Evolutionary conservation across 106 monocot genomes (phyloP).

Genomic region (Dendrobium nobile): DNA sequence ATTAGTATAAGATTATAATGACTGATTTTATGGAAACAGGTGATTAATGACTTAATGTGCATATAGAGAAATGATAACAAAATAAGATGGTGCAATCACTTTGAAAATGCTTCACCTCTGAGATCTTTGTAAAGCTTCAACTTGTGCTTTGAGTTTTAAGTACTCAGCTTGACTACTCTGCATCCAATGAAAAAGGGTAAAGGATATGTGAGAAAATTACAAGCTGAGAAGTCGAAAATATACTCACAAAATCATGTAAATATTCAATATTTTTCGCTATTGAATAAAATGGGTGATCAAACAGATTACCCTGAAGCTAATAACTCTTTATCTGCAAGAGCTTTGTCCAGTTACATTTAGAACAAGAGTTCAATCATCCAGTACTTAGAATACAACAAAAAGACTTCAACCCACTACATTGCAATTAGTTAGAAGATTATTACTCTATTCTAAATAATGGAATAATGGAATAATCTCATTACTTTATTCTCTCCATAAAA

Average conservation of each 20-base stretch:
- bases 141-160: conserved; percentile 24
- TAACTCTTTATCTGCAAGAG: no score
- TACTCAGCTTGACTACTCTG: conserved; percentile 29
- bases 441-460: no score
- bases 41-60: neutral
- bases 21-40: neutral
- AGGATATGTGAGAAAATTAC: neutral
- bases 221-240: neutral
- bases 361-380: no score
- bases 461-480: no score
- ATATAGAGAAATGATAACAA: neutral
- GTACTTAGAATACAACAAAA: no score
- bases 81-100: neutral
- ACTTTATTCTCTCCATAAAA: no score
- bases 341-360: no score
- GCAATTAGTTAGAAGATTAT: no score
- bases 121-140: conserved; percentile 23
- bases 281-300: no score
- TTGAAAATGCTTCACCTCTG: conserved; percentile 22
- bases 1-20: neutral
- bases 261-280: neutral
- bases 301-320: no score
- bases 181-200: neutral
- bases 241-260: neutral
- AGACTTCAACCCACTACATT: no score